Conservation (phyloP, 148 eudicot species). For the Mesembryanthemum crystallinum region DNA sequence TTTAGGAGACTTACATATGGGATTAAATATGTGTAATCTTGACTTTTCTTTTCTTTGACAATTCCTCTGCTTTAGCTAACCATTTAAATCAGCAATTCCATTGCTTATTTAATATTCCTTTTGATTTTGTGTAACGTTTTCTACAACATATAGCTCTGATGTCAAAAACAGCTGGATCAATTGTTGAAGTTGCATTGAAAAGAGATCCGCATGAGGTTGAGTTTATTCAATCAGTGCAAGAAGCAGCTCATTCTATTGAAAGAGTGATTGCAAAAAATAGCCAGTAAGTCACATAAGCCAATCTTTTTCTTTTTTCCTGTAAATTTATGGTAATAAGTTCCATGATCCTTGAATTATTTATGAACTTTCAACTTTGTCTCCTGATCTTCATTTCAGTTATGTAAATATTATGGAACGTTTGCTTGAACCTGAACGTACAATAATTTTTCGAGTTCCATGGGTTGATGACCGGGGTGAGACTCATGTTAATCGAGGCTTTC, state of each 20-base stretch:
- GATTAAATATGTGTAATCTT: background rate
- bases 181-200: slow-evolving; percentile 86
- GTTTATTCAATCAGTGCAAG: slow-evolving; percentile 93
- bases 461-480: slow-evolving; percentile 93
- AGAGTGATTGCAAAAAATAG: slow-evolving; percentile 92
- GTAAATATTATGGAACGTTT: slow-evolving; percentile 92
- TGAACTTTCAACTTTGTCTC: slow-evolving; percentile 17
- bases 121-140: slow-evolving; percentile 18
- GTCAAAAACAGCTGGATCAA: slow-evolving; percentile 99
- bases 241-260: slow-evolving; percentile 83
- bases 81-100: background rate
- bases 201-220: slow-evolving; percentile 97
- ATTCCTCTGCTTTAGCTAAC: background rate
- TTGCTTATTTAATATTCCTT: slow-evolving; percentile 10
- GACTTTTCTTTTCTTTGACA: background rate
- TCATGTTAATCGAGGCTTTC: slow-evolving; percentile 90
- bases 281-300: slow-evolving; percentile 49
- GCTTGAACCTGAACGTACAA: slow-evolving; percentile 90
- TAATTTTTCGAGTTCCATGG: slow-evolving; percentile 97
- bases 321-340: background rate
- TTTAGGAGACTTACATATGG: background rate
- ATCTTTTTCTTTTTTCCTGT: background rate
- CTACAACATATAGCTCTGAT: slow-evolving; percentile 60
- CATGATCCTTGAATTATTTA: slow-evolving; percentile 11
- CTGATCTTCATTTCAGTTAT: slow-evolving; percentile 52